These are phyloP conservation scores for Houttuynia cordata DNA, from an alignment of 164 flowering plant genomes.

Conservation along the genomic window DNA sequence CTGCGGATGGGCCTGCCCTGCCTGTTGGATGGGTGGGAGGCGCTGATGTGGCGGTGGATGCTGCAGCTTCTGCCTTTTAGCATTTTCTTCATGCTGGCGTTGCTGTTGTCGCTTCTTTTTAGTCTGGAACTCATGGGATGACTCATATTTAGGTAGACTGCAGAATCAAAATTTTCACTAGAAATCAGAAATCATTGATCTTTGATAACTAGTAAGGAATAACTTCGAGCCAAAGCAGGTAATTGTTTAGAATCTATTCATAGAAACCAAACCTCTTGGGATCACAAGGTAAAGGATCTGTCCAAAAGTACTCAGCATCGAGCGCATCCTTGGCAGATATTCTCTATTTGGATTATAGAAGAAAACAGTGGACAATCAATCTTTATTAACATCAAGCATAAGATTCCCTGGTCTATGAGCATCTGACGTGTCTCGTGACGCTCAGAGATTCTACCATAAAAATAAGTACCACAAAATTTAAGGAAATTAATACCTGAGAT, in stretches of 20 bases:
- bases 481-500: slow-evolving; percentile 39
- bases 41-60: slow-evolving; percentile 70
- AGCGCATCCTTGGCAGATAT: slow-evolving; percentile 98
- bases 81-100: slow-evolving; percentile 50
- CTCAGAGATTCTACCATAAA: background rate
- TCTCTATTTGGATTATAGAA: no score
- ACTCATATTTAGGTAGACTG: slow-evolving; percentile 86
- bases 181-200: background rate
- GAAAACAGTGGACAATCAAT: no score
- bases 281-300: slow-evolving; percentile 89
- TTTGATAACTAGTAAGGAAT: no score
- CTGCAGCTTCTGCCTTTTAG: slow-evolving; percentile 78
- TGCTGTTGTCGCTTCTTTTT: slow-evolving; percentile 76
- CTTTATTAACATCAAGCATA: background rate
- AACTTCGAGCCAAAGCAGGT: no score
- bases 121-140: slow-evolving; percentile 95
- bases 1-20: slow-evolving; percentile 59
- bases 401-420: background rate
- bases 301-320: slow-evolving; percentile 97
- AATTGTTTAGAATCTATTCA: no score
- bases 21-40: slow-evolving; percentile 71
- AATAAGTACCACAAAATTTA: background rate
- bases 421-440: no score
- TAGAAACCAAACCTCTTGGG: slow-evolving; percentile 57
- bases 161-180: background rate